Percentiles rank a stretch among this genome's conserved stretches.
These are phyloP conservation scores for Blechomonas ayalai DNA, from an alignment of 208 protist genomes.

Conservation along the genomic window DNA sequence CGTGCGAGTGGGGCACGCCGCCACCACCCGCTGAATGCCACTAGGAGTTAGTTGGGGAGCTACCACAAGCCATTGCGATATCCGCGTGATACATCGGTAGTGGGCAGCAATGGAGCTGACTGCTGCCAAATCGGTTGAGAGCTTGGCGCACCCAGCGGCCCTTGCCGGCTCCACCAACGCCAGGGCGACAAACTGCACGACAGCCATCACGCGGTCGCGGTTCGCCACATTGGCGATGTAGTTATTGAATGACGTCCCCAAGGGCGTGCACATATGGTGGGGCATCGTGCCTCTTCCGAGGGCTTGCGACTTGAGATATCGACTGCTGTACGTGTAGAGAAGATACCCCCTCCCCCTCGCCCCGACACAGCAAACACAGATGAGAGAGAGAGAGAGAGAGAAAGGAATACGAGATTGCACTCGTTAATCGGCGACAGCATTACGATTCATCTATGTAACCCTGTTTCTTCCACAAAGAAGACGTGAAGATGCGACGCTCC, in stretches of 20 bases:
- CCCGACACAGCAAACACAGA: slow-evolving; percentile 1
- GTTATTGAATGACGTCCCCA: slow-evolving; percentile 26
- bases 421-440: too few relatives aligned
- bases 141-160: slow-evolving; percentile 18
- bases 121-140: slow-evolving; percentile 35
- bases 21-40: slow-evolving; percentile 29
- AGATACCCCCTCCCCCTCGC: too few relatives aligned
- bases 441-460: too few relatives aligned
- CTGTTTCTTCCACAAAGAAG: too few relatives aligned
- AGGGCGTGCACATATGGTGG: neutral
- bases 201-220: slow-evolving; percentile 61
- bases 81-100: slow-evolving; percentile 67
- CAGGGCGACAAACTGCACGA: slow-evolving; percentile 61
- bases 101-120: slow-evolving; percentile 47
- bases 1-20: slow-evolving; percentile 21
- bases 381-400: slow-evolving; percentile 9
- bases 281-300: too few relatives aligned
- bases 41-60: slow-evolving; percentile 37
- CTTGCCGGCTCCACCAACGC: slow-evolving; percentile 31
- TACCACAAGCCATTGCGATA: slow-evolving; percentile 65
- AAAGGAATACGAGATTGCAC: too few relatives aligned
- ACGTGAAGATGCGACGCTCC: too few relatives aligned
- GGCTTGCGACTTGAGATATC: neutral
- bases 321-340: neutral
- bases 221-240: slow-evolving; percentile 39